Base-by-base conservation (phyloP, 805 yeast species). In the Candida ipomoeae region DNA sequence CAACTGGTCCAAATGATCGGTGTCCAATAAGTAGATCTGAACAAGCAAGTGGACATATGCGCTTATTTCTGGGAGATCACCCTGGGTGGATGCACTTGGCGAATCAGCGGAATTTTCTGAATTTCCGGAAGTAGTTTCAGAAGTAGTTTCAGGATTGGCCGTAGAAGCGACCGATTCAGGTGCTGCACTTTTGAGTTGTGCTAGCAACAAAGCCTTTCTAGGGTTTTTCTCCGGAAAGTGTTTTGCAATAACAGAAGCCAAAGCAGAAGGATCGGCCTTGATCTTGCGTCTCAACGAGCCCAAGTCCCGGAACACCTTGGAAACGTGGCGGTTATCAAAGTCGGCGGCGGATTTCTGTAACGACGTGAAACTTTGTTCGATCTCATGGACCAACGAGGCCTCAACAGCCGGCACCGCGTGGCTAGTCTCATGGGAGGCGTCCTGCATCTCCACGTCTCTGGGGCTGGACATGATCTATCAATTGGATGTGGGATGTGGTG, bases 301-400 rank as follows among this genome's bases (percentile, higher is more conserved):
- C 60, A 91, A 74, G 55, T 89, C 95, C 55, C 96, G 84, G 56
- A 94, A 79, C 20, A 89, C 91, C 63, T 87, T 87, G 67, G 92
- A 79, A 42, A 94, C 82, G 69, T 86, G 88, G 57, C 97, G 81
- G 57, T 96, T 88, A 68, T 94, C 99, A 65, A 83, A 82, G 48
- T 82, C 82, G 42, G 80, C 66, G 10, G 85, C 85, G 3, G 91
- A 85, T 67, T 84, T 84, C 46, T 73, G 73, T 48, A 83, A 69
- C 47, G 79, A 73, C 40, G 69, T 69, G 56, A 81, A 78, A 41
- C 68, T 49, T 63, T 67, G 59, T 66, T 77, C 71, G 53, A 74
- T 69, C 53, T 73, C 76, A 31, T 58, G 61, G 43, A 60, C 62
- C 50, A 70, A 57, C 17, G 60, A 38, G 21, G 31, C 32, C 33